These are phyloP conservation scores for Solanum appendiculatum DNA, from an alignment of 257 asterid species.

Conservation along the genomic window DNA sequence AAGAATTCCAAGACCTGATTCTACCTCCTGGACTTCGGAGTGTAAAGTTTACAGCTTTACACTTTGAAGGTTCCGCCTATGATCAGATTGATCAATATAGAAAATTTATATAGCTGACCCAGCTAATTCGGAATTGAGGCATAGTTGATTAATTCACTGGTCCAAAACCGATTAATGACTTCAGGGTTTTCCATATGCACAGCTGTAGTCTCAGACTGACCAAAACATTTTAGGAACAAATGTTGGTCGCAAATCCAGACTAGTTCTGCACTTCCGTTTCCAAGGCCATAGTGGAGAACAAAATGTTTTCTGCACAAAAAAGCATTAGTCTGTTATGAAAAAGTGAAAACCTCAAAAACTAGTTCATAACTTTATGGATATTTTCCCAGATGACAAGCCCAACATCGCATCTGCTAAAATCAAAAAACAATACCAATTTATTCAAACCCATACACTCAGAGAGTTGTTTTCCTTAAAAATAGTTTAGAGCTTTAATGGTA, in stretches of 20 bases:
- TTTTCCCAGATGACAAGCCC: neutral
- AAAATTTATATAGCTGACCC: neutral
- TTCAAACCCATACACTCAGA: neutral
- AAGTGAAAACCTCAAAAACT: neutral
- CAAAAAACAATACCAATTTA: neutral
- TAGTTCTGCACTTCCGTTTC: neutral
- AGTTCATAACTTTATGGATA: neutral
- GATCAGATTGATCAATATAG: neutral
- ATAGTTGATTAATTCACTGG: neutral
- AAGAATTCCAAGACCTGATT: neutral
- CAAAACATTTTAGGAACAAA: neutral
- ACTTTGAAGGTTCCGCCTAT: neutral
- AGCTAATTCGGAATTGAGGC: neutral
- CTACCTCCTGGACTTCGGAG: neutral
- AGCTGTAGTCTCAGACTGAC: neutral
- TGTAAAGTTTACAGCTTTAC: neutral
- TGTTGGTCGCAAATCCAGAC: neutral
- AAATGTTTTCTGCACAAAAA: neutral
- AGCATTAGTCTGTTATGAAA: neutral
- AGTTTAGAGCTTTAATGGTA: neutral
- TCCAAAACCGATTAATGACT: neutral
- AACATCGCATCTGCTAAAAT: neutral
- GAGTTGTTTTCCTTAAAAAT: neutral
- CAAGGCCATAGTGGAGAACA: neutral
- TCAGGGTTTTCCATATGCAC: neutral